phyloP scores from a whole-genome alignment of 176 grass and related monocot genomes.

The Pontederia crassipes region DNA sequence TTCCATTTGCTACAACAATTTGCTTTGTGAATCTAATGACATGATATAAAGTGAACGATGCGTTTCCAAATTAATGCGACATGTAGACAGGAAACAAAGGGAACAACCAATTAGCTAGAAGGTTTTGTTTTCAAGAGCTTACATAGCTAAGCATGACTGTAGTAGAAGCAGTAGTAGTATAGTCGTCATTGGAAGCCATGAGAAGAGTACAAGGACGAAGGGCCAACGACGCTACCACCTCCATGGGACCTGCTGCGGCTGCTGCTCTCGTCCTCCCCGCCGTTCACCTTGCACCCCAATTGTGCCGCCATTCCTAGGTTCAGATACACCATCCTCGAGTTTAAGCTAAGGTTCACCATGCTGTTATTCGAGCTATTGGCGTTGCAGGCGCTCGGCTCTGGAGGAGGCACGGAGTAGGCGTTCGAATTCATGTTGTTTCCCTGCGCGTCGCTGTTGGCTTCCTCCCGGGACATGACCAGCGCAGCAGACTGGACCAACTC shows the following conservation, averaged over 20 bases:
- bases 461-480: slow-evolving; percentile 76
- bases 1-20: background rate
- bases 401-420: slow-evolving; percentile 38
- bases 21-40: background rate
- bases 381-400: slow-evolving; percentile 23
- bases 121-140: background rate
- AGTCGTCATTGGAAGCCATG: slow-evolving; percentile 69
- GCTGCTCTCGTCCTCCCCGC: slow-evolving; percentile 32
- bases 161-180: background rate
- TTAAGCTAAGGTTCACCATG: slow-evolving; percentile 85
- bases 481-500: slow-evolving; percentile 93
- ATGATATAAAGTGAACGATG: background rate
- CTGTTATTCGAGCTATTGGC: slow-evolving; percentile 33
- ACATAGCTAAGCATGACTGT: background rate
- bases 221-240: slow-evolving; percentile 10
- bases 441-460: slow-evolving; percentile 10
- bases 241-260: slow-evolving; percentile 49
- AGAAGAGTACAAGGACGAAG: slow-evolving; percentile 68
- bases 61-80: background rate
- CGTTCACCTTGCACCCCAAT: slow-evolving; percentile 61
- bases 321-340: slow-evolving; percentile 94
- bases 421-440: background rate
- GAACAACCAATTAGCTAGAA: slow-evolving; percentile 74
- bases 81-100: slow-evolving; percentile 41
- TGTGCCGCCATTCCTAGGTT: slow-evolving; percentile 89